Conservation (phyloP, 2,329 filamentous ascomycete genomes). For the Sporothrix mexicana region DNA sequence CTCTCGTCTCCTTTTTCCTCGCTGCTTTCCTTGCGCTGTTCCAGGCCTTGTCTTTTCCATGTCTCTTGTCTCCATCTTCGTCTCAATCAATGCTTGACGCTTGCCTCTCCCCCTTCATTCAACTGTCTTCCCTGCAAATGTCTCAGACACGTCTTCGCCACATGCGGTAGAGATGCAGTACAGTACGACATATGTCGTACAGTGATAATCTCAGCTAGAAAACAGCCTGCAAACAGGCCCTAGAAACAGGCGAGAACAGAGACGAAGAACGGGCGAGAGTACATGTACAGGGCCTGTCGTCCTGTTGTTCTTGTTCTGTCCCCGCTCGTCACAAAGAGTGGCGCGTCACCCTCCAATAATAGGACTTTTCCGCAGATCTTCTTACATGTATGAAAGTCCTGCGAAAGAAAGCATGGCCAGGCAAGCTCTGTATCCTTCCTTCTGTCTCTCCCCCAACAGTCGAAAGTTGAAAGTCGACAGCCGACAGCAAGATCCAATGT, state of each 20-base stretch:
- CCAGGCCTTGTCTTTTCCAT: background rate
- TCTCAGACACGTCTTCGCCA: slow-evolving; percentile 7
- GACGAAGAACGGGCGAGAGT: background rate
- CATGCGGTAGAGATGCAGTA: too few relatives aligned
- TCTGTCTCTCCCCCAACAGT: background rate
- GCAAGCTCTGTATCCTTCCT: background rate
- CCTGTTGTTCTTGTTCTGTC: background rate
- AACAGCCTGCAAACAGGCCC: background rate
- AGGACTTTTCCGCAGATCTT: background rate
- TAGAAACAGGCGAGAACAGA: background rate
- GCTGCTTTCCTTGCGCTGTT: too few relatives aligned
- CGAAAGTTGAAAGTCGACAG: background rate
- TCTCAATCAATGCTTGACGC: background rate
- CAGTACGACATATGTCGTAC: background rate
- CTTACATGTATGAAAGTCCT: too few relatives aligned
- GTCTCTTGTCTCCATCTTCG: background rate
- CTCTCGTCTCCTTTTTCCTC: background rate
- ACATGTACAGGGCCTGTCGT: too few relatives aligned
- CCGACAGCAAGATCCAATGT: background rate
- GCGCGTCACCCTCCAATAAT: slow-evolving; percentile 26
- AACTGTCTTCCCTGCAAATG: slow-evolving; percentile 7
- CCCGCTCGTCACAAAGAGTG: slow-evolving; percentile 13
- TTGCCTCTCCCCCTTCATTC: too few relatives aligned
- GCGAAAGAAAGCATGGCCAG: background rate
- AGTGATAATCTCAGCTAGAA: background rate